These are phyloP conservation scores for Lactarius quietus DNA, from an alignment of 768 basidiomycete genomes.

Conservation along the genomic window DNA sequence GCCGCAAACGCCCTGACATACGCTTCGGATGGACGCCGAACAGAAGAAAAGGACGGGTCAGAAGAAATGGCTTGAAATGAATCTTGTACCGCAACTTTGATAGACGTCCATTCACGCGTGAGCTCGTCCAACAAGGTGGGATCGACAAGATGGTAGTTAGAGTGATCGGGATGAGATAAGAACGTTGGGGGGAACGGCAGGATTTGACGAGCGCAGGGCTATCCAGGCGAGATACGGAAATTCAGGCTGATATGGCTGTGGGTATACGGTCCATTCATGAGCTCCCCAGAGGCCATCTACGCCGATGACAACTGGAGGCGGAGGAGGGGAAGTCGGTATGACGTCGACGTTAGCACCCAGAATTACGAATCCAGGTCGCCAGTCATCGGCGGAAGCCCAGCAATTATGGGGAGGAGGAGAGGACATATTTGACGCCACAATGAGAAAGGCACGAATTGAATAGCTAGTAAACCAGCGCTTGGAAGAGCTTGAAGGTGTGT, in stretches of 20 bases:
- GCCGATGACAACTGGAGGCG: neutral
- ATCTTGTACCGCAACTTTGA: neutral
- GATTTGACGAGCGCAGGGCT: neutral
- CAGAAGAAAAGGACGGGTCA: neutral
- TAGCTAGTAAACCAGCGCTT: no score
- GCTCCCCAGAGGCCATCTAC: neutral
- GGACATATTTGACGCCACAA: neutral
- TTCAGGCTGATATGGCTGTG: neutral
- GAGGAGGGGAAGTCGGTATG: neutral
- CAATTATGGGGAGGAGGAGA: neutral
- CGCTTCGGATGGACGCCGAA: neutral
- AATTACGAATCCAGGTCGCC: neutral
- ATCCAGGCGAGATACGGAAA: neutral
- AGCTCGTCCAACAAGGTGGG: neutral
- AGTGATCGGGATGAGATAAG: neutral
- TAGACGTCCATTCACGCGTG: neutral
- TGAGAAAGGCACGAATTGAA: no score
- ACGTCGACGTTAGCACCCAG: neutral
- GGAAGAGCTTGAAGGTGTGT: no score
- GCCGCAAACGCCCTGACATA: neutral
- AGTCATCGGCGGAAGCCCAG: neutral
- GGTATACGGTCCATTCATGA: neutral
- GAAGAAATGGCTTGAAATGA: neutral
- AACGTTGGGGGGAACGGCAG: neutral
- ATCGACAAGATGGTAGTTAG: neutral